Evolutionary conservation across 176 grass and related monocot species (phyloP).

Genomic region (Olyra latifolia): DNA sequence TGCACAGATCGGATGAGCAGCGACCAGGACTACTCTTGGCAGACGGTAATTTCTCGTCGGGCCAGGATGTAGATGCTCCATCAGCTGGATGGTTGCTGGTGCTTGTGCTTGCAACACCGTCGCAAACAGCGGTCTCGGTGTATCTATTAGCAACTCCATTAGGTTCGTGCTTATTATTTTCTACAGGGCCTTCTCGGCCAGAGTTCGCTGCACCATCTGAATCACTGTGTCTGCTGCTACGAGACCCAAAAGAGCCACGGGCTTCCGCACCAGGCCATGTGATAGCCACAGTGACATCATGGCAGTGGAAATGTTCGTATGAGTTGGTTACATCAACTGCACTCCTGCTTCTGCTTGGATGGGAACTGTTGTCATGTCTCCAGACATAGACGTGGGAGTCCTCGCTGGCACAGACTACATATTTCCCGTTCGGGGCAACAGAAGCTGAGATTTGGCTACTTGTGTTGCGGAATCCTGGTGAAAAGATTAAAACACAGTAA

Average conservation of each 20-base stretch:
- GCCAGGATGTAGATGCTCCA: constrained; percentile 38
- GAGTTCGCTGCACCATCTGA: constrained; percentile 40
- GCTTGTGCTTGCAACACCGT: constrained; percentile 24
- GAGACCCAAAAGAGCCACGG: constrained; percentile 26
- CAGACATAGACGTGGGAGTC: constrained; percentile 95
- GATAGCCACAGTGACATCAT: constrained; percentile 74
- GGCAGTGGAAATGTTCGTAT: constrained; percentile 92
- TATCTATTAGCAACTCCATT: constrained; percentile 32
- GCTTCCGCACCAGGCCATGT: constrained; percentile 73
- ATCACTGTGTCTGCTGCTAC: constrained; percentile 51
- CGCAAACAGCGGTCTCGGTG: constrained; percentile 18
- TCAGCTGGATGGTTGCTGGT: constrained; percentile 18
- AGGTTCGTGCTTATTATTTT: constrained; percentile 23
- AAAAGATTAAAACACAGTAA: constrained; percentile 17
- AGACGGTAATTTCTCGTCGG: constrained; percentile 47
- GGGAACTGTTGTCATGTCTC: constrained; percentile 83
- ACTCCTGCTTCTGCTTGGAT: constrained; percentile 71
- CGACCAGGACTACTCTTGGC: constrained; percentile 56
- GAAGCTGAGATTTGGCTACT: constrained; percentile 98
- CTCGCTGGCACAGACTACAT: constrained; percentile 88
- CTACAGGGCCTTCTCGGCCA: constrained; percentile 27
- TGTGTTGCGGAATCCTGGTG: constrained; percentile 89
- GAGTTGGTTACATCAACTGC: constrained; percentile 73
- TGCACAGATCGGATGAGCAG: constrained; percentile 46
- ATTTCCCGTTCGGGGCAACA: constrained; percentile 85